These are phyloP conservation scores for Saururus chinensis DNA, from an alignment of 164 flowering plant genomes.

Conservation along the genomic window DNA sequence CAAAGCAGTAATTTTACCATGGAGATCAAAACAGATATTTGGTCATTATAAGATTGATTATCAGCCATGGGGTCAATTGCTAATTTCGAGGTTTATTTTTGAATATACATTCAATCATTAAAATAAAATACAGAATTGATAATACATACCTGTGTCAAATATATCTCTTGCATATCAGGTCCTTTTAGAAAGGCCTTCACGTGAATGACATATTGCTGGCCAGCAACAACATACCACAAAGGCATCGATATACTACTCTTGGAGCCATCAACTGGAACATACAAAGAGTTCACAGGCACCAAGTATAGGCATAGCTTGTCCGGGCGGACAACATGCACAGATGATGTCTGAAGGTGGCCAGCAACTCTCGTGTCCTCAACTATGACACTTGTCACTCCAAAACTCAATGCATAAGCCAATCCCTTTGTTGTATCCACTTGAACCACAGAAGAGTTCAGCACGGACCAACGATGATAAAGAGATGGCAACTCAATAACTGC, in stretches of 20 bases:
- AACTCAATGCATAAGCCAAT: conserved; percentile 33
- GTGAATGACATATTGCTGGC: conserved; percentile 53
- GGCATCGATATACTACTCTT: conserved; percentile 32
- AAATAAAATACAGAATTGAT: background rate
- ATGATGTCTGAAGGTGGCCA: conserved; percentile 69
- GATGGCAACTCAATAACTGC: conserved; percentile 72
- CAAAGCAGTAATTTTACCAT: no score
- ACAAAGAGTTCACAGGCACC: conserved; percentile 40
- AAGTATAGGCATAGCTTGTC: conserved; percentile 48
- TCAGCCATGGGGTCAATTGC: no score
- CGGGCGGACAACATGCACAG: conserved; percentile 78
- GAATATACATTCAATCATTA: no score
- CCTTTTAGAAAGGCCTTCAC: conserved; percentile 59
- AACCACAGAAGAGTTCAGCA: conserved; percentile 63
- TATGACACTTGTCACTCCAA: conserved; percentile 57
- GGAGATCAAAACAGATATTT: no score
- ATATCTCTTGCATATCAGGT: conserved; percentile 50
- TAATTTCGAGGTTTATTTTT: no score
- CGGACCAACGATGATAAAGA: conserved; percentile 68
- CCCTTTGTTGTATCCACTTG: conserved; percentile 54
- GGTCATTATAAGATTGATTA: no score
- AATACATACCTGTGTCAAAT: conserved; percentile 53
- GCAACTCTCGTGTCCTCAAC: conserved; percentile 83
- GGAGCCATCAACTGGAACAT: conserved; percentile 46
- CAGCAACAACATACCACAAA: conserved; percentile 65